Evolutionary conservation across 2,329 filamentous ascomycete species (phyloP).

Genomic region (Beauveria bassiana): DNA sequence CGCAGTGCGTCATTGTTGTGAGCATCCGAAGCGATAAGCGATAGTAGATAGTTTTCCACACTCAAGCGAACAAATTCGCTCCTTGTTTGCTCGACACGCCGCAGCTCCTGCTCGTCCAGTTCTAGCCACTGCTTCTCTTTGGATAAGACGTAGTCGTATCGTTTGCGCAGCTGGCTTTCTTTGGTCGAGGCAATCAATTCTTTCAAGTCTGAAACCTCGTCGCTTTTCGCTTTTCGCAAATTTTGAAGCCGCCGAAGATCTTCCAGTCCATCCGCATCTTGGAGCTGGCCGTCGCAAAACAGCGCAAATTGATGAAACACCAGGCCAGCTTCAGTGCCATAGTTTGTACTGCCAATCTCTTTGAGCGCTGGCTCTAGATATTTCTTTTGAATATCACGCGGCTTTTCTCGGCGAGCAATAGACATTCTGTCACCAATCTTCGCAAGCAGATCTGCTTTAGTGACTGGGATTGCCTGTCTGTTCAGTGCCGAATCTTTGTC

Average conservation of each 20-base stretch:
- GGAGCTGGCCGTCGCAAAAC: slow-evolving; percentile 91
- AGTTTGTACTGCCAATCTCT: slow-evolving; percentile 61
- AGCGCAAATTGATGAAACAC: slow-evolving; percentile 93
- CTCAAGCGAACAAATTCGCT: slow-evolving; percentile 81
- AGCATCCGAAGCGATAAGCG: slow-evolving; percentile 75
- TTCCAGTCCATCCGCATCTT: slow-evolving; percentile 76
- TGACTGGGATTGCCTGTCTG: slow-evolving; percentile 64
- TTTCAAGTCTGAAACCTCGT: slow-evolving; percentile 70
- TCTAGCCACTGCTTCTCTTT: slow-evolving; percentile 83
- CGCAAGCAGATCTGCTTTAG: slow-evolving; percentile 71
- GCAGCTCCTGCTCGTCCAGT: slow-evolving; percentile 82
- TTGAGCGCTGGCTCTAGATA: slow-evolving; percentile 80
- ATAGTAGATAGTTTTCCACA: slow-evolving; percentile 86
- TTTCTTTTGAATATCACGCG: slow-evolving; percentile 78
- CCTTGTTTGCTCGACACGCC: slow-evolving; percentile 66
- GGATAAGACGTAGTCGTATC: slow-evolving; percentile 51
- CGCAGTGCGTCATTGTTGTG: slow-evolving; percentile 85
- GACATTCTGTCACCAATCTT: slow-evolving; percentile 85
- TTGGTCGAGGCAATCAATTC: slow-evolving; percentile 44
- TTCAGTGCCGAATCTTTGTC: slow-evolving; percentile 51
- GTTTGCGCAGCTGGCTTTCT: slow-evolving; percentile 45
- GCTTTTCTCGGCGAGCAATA: slow-evolving; percentile 81
- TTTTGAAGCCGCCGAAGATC: slow-evolving; percentile 76
- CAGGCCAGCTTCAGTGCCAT: slow-evolving; percentile 68
- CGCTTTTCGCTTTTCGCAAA: slow-evolving; percentile 70